Percentiles rank a stretch among this genome's conserved stretches.
Conservation (phyloP, 345 rosid genomes). For the Euphorbia peplus region DNA sequence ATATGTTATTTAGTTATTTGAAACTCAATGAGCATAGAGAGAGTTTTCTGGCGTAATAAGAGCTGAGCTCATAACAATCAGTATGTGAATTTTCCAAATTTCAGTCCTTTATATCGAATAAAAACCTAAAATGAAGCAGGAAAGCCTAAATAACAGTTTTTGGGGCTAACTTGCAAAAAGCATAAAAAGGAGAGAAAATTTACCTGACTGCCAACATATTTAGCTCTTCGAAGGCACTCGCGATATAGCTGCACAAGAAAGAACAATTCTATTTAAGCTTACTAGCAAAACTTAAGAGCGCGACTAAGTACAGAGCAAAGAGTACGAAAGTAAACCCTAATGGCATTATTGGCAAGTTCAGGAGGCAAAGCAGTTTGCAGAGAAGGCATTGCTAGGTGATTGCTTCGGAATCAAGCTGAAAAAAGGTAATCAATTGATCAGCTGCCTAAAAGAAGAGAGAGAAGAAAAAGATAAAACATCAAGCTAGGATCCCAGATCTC, state of each 20-base stretch:
- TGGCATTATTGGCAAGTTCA: slow-evolving; percentile 82
- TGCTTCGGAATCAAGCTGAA: slow-evolving; percentile 1
- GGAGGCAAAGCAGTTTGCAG: slow-evolving; percentile 86
- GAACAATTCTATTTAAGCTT: neutral
- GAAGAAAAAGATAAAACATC: neutral
- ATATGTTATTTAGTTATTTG: too few relatives aligned
- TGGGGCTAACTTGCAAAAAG: neutral
- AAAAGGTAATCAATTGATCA: neutral
- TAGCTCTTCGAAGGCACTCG: slow-evolving; percentile 95
- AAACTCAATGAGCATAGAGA: too few relatives aligned
- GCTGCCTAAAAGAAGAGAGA: neutral
- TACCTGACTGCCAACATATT: slow-evolving; percentile 76
- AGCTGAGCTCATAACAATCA: too few relatives aligned
- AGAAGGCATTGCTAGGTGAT: slow-evolving; percentile 55
- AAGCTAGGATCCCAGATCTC: neutral
- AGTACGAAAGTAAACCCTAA: slow-evolving; percentile 55
- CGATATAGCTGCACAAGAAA: slow-evolving; percentile 66
- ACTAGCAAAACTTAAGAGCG: neutral
- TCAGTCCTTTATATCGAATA: neutral
- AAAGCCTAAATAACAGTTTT: neutral
- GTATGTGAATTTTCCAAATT: neutral
- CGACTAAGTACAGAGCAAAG: neutral
- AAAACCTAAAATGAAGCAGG: neutral
- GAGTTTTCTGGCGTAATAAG: too few relatives aligned
- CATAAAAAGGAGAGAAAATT: neutral